phyloP scores from a whole-genome alignment of 1,284 basidiomycete species.

The Phylloboletellus chloephorus region DNA sequence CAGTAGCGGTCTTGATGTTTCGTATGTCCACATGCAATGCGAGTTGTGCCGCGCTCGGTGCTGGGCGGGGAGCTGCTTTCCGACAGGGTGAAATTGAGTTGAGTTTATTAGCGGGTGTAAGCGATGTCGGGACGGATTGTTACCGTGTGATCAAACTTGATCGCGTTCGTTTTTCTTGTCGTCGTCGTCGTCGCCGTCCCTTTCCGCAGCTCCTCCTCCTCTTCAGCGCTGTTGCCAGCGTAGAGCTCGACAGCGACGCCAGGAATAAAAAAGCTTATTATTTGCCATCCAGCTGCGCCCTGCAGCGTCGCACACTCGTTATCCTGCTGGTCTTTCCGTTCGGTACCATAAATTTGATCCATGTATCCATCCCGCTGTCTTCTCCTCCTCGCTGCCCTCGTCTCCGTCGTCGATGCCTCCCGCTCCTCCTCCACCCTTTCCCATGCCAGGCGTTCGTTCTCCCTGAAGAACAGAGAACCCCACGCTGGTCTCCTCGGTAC shows the following conservation, averaged over 20 bases:
- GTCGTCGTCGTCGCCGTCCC: slow-evolving; percentile 5
- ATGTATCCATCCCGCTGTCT: slow-evolving; percentile 25
- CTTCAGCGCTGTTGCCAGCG: slow-evolving; percentile 9
- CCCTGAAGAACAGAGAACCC: slow-evolving; percentile 26
- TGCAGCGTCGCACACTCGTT: slow-evolving; percentile 25
- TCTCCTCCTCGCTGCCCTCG: slow-evolving; percentile 25
- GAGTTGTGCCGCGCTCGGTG: too few species aligned
- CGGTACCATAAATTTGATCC: slow-evolving; percentile 13
- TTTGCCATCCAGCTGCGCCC: slow-evolving; percentile 7
- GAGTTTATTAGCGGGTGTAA: not conserved
- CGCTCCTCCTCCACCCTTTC: slow-evolving; percentile 35
- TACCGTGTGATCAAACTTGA: slow-evolving; percentile 17
- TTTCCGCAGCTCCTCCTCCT: slow-evolving; percentile 1
- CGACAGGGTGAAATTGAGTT: not conserved
- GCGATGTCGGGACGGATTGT: not conserved
- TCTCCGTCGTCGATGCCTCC: slow-evolving; percentile 28
- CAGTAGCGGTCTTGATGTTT: too few species aligned
- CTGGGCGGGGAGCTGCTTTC: too few species aligned
- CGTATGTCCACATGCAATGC: not conserved
- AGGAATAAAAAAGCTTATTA: slow-evolving; percentile 5
- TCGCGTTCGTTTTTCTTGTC: slow-evolving; percentile 1
- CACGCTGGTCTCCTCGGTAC: slow-evolving; percentile 14
- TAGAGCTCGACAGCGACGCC: slow-evolving; percentile 8
- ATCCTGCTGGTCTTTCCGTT: slow-evolving; percentile 13
- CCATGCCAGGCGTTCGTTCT: slow-evolving; percentile 40